phyloP scores from a whole-genome alignment of 176 grass and related monocot species.

The Triticum turgidum region DNA sequence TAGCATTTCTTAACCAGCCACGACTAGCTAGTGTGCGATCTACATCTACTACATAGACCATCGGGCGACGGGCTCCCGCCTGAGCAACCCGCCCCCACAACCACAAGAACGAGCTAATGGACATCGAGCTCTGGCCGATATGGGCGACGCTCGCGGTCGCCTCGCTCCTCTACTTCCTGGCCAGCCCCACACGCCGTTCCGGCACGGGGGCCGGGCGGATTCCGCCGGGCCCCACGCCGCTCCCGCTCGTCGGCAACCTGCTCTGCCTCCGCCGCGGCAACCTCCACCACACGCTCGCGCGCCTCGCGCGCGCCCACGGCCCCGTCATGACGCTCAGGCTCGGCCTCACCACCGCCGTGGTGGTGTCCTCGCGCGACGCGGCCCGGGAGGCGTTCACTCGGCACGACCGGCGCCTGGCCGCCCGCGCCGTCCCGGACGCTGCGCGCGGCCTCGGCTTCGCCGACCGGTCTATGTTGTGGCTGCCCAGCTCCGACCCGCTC shows the following conservation, averaged over 20 bases:
- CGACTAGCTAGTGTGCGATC: not conserved
- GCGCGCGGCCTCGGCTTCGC: not conserved
- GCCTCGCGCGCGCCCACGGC: not conserved
- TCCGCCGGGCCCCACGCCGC: not conserved
- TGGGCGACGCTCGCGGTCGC: too few species aligned
- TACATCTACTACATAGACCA: too few species aligned
- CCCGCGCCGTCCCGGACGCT: conserved; percentile 21
- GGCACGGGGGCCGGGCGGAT: not conserved
- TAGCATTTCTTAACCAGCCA: too few species aligned
- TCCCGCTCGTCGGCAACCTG: not conserved
- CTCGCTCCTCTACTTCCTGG: too few species aligned
- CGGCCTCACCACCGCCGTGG: not conserved
- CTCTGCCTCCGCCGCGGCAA: not conserved
- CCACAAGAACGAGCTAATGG: too few species aligned
- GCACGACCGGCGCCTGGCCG: conserved; percentile 7
- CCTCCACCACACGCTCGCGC: not conserved
- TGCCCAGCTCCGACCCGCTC: not conserved
- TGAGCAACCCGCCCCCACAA: too few species aligned
- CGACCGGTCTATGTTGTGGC: conserved; percentile 12
- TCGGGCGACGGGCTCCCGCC: too few species aligned
- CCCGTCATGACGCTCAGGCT: not conserved
- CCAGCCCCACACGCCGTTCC: too few species aligned
- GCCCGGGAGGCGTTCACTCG: not conserved
- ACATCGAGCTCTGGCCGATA: too few species aligned
- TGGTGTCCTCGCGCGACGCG: not conserved